phyloP scores from a whole-genome alignment of 2,329 filamentous ascomycete species.

The Fusarium sp. region DNA sequence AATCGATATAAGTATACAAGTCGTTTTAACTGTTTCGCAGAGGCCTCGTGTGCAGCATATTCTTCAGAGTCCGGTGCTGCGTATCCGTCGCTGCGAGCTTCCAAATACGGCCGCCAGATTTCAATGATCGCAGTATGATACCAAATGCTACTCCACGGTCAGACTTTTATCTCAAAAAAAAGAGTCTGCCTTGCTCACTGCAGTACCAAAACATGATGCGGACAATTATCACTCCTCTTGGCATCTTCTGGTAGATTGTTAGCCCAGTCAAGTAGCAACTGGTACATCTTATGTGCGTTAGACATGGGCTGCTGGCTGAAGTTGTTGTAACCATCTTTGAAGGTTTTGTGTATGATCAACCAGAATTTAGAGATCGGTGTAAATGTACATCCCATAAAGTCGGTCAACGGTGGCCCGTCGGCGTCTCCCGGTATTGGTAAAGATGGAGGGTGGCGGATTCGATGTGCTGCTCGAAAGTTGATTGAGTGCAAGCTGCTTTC shows the following conservation, averaged over 20 bases:
- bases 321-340: neutral
- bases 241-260: neutral
- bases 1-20: conserved; percentile 6
- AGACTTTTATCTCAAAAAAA: rapidly evolving
- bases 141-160: neutral
- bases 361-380: conserved; percentile 29
- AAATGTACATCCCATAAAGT: conserved; percentile 11
- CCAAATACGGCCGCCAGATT: conserved; percentile 14
- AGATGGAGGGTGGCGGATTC: neutral
- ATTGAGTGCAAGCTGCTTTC: neutral
- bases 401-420: neutral
- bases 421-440: conserved; percentile 24
- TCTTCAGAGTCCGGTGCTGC: rapidly evolving
- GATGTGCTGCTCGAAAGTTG: conserved; percentile 14
- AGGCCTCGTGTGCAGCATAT: neutral
- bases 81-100: rapidly evolving
- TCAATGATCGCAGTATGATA: conserved; percentile 22
- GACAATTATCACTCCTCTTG: neutral
- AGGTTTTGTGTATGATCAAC: conserved; percentile 1
- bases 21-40: conserved; percentile 10
- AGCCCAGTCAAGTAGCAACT: conserved; percentile 8
- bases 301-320: conserved; percentile 6
- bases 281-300: conserved; percentile 14
- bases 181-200: neutral
- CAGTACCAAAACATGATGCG: conserved; percentile 19